A percentile compares a stretch with the other conserved stretches of the same genome.
Conservation (phyloP, 495 filamentous ascomycete genomes). For the Hypoxylon lienhwacheense region DNA sequence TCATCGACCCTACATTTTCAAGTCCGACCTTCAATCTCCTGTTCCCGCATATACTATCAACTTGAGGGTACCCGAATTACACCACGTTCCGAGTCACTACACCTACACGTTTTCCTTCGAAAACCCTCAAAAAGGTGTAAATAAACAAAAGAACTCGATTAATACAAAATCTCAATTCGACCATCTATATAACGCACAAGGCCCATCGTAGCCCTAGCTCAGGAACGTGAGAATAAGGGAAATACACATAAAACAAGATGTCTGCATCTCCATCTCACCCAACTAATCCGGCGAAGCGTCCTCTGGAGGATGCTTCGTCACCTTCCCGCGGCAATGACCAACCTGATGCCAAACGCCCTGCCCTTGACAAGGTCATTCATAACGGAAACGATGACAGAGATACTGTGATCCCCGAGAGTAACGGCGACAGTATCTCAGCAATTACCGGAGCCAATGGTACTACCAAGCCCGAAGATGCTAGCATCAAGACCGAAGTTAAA, state of each 20-base stretch:
- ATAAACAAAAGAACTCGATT: conserved; percentile 54
- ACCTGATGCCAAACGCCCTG: conserved; percentile 94
- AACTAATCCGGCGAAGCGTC: conserved; percentile 76
- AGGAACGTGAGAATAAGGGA: conserved; percentile 45
- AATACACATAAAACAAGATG: conserved; percentile 49
- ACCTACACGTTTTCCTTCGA: conserved; percentile 92
- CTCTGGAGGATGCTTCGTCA: conserved; percentile 94
- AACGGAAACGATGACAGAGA: conserved; percentile 47
- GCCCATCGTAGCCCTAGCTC: conserved; percentile 36
- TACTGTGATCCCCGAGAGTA: conserved; percentile 43
- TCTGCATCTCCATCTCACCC: conserved; percentile 57
- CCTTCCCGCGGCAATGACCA: conserved; percentile 88
- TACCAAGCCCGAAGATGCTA: conserved; percentile 47
- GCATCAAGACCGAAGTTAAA: conserved; percentile 60
- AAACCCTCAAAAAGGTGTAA: conserved; percentile 79
- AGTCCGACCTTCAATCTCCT: conserved; percentile 39
- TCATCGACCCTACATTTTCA: conserved; percentile 36
- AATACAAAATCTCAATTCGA: conserved; percentile 54
- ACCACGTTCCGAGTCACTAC: conserved; percentile 50
- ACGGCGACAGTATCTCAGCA: conserved; percentile 39
- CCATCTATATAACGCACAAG: conserved; percentile 37
- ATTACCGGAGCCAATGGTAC: conserved; percentile 49
- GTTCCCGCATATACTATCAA: conserved; percentile 36
- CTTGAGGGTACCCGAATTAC: conserved; percentile 26
- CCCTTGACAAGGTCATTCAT: conserved; percentile 86